A percentile compares a stretch with the other conserved stretches of the same genome.
These are phyloP conservation scores for Pezicula neosporulosa DNA, from an alignment of 2,329 filamentous ascomycete genomes.

Conservation along the genomic window DNA sequence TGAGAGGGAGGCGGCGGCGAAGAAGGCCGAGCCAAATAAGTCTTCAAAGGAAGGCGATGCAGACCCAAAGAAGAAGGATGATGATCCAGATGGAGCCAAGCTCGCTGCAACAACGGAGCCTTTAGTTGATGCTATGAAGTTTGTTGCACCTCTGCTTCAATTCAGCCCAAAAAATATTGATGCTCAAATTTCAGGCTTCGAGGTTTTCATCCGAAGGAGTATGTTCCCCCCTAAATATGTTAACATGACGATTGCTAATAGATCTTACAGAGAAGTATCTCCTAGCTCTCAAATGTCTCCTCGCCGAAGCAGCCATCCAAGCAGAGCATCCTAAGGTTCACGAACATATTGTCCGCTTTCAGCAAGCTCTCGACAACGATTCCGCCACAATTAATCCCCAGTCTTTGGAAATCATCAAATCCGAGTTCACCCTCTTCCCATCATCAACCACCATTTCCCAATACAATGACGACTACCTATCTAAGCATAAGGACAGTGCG, in stretches of 20 bases:
- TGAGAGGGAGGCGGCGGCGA: slow-evolving; percentile 77
- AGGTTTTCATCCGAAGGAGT: slow-evolving; percentile 84
- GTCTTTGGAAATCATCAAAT: slow-evolving; percentile 65
- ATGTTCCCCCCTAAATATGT: slow-evolving; percentile 32
- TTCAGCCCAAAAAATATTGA: slow-evolving; percentile 78
- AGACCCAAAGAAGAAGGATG: slow-evolving; percentile 81
- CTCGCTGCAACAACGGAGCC: slow-evolving; percentile 80
- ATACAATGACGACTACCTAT: slow-evolving; percentile 64
- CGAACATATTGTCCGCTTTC: slow-evolving; percentile 70
- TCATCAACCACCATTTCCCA: slow-evolving; percentile 54
- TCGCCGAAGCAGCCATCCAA: slow-evolving; percentile 68
- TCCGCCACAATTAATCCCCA: slow-evolving; percentile 59
- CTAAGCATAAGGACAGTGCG: slow-evolving; percentile 58
- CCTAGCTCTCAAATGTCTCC: slow-evolving; percentile 81
- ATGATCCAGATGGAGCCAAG: slow-evolving; percentile 80
- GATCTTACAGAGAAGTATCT: slow-evolving; percentile 70
- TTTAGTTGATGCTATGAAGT: slow-evolving; percentile 83
- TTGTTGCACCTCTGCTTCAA: slow-evolving; percentile 76
- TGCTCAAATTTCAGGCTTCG: slow-evolving; percentile 81
- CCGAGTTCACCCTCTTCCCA: slow-evolving; percentile 61
- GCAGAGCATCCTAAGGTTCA: slow-evolving; percentile 68
- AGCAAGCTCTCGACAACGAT: slow-evolving; percentile 54
- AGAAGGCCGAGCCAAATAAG: slow-evolving; percentile 83
- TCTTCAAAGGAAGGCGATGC: slow-evolving; percentile 53
- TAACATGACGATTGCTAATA: slow-evolving; percentile 22